These are phyloP conservation scores for Kurtzmaniella cleridarum DNA, from an alignment of 805 yeast genomes.

Conservation along the genomic window DNA sequence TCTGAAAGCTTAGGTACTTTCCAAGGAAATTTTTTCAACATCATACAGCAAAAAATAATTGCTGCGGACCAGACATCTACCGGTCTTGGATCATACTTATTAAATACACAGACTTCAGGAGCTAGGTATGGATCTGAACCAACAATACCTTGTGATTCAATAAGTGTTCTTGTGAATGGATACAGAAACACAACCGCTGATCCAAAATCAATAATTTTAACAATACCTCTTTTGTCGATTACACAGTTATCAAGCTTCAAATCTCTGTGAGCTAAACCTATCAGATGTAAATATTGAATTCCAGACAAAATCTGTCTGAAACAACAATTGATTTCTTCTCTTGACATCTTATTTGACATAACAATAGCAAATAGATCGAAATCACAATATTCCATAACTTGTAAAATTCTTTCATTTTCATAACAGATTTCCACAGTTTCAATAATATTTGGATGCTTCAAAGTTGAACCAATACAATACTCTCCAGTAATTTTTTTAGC, in stretches of 20 bases:
- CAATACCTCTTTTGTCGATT: slow-evolving; percentile 73
- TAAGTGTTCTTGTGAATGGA: slow-evolving; percentile 61
- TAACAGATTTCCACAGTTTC: slow-evolving; percentile 89
- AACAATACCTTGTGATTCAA: slow-evolving; percentile 68
- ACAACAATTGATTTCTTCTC: slow-evolving; percentile 79
- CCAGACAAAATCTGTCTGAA: slow-evolving; percentile 83
- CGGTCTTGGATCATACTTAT: slow-evolving; percentile 65
- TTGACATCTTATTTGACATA: slow-evolving; percentile 84
- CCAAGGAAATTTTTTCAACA: slow-evolving; percentile 82
- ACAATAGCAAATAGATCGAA: slow-evolving; percentile 91
- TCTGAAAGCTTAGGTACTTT: slow-evolving; percentile 69
- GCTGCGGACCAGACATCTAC: slow-evolving; percentile 86
- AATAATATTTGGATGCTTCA: slow-evolving; percentile 84
- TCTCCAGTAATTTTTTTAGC: slow-evolving; percentile 88
- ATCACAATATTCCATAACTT: slow-evolving; percentile 93
- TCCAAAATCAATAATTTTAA: slow-evolving; percentile 89
- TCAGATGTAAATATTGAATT: slow-evolving; percentile 69
- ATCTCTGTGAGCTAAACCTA: slow-evolving; percentile 90
- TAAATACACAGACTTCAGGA: slow-evolving; percentile 64
- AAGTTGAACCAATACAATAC: slow-evolving; percentile 83
- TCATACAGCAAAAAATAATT: slow-evolving; percentile 83
- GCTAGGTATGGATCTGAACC: slow-evolving; percentile 87
- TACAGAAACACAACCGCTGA: slow-evolving; percentile 83
- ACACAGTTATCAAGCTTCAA: slow-evolving; percentile 91
- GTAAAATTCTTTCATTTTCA: slow-evolving; percentile 80